Conservation (phyloP, 805 yeast species). For the Phaffomyces opuntiae region DNA sequence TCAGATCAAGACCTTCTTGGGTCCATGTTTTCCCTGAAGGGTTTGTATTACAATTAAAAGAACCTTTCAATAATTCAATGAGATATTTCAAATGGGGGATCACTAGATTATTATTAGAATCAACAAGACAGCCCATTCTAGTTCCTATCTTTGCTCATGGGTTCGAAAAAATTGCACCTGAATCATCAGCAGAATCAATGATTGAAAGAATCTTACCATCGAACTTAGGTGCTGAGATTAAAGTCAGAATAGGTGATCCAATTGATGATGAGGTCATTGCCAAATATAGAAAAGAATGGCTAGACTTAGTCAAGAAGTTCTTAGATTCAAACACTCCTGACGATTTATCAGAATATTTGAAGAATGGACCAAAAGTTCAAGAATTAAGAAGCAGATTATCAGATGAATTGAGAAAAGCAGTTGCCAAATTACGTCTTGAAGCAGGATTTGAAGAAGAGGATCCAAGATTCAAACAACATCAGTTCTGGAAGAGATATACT, state of each 20-base stretch:
- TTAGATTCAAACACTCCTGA: slow-evolving; percentile 41
- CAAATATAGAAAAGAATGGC: slow-evolving; percentile 65
- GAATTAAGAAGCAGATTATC: slow-evolving; percentile 67
- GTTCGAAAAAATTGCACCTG: slow-evolving; percentile 82
- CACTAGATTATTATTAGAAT: slow-evolving; percentile 73
- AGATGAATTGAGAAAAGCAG: slow-evolving; percentile 54
- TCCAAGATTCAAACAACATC: slow-evolving; percentile 55
- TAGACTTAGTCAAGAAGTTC: slow-evolving; percentile 46
- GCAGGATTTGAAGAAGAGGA: slow-evolving; percentile 55
- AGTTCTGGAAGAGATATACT: slow-evolving; percentile 72
- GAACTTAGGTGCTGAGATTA: slow-evolving; percentile 60
- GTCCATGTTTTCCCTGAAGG: slow-evolving; percentile 95
- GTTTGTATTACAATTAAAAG: slow-evolving; percentile 75
- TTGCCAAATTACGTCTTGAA: slow-evolving; percentile 39
- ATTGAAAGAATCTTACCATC: slow-evolving; percentile 53
- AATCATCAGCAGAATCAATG: slow-evolving; percentile 43
- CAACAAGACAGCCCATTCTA: slow-evolving; percentile 76
- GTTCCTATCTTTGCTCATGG: slow-evolving; percentile 85
- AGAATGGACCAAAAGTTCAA: slow-evolving; percentile 56
- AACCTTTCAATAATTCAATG: slow-evolving; percentile 82
- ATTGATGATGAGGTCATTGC: slow-evolving; percentile 54
- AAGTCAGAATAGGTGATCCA: slow-evolving; percentile 65
- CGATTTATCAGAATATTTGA: slow-evolving; percentile 58
- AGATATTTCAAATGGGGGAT: slow-evolving; percentile 96
- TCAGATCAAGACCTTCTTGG: slow-evolving; percentile 72